phyloP scores from a whole-genome alignment of 306 rosid genomes.

The Carpinus fangiana region DNA sequence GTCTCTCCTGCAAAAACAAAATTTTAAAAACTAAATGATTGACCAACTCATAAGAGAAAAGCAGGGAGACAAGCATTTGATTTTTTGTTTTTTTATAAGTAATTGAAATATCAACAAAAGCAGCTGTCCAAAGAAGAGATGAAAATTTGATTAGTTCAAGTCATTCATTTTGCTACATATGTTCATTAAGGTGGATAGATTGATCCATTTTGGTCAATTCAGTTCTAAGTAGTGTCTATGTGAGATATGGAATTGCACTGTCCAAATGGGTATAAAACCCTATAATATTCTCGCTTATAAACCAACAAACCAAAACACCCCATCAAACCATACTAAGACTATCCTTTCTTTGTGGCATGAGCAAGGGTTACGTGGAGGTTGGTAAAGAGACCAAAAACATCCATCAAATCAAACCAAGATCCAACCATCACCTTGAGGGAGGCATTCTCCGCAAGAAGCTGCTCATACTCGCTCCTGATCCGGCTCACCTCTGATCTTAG shows the following conservation, averaged over 20 bases:
- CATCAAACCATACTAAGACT: not conserved
- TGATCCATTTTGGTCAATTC: no score
- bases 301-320: not conserved
- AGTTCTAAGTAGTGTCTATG: not conserved
- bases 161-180: not conserved
- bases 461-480: constrained; percentile 83
- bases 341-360: not conserved
- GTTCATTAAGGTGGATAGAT: not conserved
- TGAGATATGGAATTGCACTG: not conserved
- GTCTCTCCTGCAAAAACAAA: constrained; percentile 66
- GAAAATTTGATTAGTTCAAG: not conserved
- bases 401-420: constrained; percentile 28
- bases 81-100: no score
- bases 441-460: constrained; percentile 81
- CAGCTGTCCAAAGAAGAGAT: not conserved
- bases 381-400: constrained; percentile 2
- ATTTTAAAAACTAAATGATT: constrained; percentile 14
- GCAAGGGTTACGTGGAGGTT: not conserved
- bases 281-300: not conserved
- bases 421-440: constrained; percentile 71
- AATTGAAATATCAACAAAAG: not conserved
- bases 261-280: not conserved
- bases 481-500: constrained; percentile 80
- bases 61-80: not conserved
- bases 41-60: not conserved